Percentiles rank a stretch among this genome's conserved stretches.
Evolutionary conservation across 2,329 filamentous ascomycete genomes (phyloP).

Genomic region (Berkeleyomyces rouxiae): DNA sequence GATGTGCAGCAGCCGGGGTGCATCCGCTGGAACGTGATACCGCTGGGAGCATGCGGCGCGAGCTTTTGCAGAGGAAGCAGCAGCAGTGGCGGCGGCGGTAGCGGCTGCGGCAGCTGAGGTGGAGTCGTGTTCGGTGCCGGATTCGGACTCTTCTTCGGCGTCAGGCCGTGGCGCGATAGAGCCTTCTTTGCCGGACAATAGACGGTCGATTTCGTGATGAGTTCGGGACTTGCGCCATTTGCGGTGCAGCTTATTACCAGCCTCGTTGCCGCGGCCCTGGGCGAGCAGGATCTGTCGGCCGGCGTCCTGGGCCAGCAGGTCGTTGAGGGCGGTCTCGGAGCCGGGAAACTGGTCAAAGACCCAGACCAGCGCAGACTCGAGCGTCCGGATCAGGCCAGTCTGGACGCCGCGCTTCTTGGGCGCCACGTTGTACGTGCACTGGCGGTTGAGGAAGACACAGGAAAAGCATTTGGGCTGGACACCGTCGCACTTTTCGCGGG

Average conservation of each 20-base stretch:
- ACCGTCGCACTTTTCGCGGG: constrained; percentile 59
- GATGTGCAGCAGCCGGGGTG: constrained; percentile 47
- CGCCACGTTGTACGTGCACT: constrained; percentile 55
- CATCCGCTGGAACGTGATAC: constrained; percentile 32
- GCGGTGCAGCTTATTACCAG: constrained; percentile 40
- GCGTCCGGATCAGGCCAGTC: constrained; percentile 60
- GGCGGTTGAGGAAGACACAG: constrained; percentile 44
- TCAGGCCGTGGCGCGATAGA: constrained; percentile 20
- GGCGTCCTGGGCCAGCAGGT: constrained; percentile 31
- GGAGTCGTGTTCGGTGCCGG: constrained; percentile 12
- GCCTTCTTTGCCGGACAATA: constrained; percentile 33
- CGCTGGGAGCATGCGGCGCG: neutral
- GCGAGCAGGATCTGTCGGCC: constrained; percentile 31
- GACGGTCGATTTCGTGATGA: constrained; percentile 43
- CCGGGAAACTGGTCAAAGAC: constrained; percentile 45
- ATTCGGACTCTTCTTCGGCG: constrained; percentile 22
- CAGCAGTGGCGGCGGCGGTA: neutral
- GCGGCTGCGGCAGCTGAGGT: neutral
- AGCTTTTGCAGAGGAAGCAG: neutral
- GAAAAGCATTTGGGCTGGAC: constrained; percentile 48
- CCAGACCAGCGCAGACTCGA: constrained; percentile 53
- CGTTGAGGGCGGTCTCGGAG: constrained; percentile 39
- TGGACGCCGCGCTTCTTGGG: constrained; percentile 64
- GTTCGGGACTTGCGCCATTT: constrained; percentile 47
- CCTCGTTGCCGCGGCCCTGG: constrained; percentile 27